Conservation (phyloP, 1,139 yeast species). For the Pichia sp. region DNA sequence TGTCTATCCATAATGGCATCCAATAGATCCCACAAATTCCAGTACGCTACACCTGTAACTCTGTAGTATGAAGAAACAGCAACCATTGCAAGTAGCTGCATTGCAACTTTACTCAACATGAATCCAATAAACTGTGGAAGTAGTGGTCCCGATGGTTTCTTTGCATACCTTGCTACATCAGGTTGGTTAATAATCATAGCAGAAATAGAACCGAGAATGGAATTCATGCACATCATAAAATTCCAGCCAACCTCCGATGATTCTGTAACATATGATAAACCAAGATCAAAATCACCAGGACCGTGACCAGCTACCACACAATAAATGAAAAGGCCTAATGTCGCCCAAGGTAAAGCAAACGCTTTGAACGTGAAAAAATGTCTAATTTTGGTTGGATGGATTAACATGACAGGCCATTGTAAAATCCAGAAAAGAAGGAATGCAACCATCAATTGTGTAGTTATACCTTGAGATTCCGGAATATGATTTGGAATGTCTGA, state of each 20-base stretch:
- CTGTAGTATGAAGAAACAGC: conserved; percentile 19
- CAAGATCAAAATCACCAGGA: conserved; percentile 31
- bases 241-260: conserved; percentile 33
- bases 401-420: conserved; percentile 28
- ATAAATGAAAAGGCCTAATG: conserved; percentile 31
- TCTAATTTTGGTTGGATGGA: conserved; percentile 28
- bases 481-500: conserved; percentile 17
- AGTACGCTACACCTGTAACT: conserved; percentile 21
- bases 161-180: conserved; percentile 31
- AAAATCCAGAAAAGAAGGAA: conserved; percentile 35
- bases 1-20: conserved; percentile 20
- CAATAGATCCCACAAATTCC: conserved; percentile 24
- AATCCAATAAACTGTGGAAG: conserved; percentile 19
- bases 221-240: conserved; percentile 29
- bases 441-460: conserved; percentile 33
- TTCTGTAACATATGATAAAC: conserved; percentile 23
- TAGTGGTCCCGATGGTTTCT: conserved; percentile 26
- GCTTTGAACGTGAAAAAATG: conserved; percentile 31
- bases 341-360: conserved; percentile 31
- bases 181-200: conserved; percentile 29
- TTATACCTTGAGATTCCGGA: conserved; percentile 28
- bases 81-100: conserved; percentile 21
- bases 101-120: conserved; percentile 19
- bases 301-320: conserved; percentile 27
- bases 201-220: conserved; percentile 36